Base-by-base conservation (phyloP, 2,329 filamentous ascomycete genomes). In the Lomentospora prolificans region DNA sequence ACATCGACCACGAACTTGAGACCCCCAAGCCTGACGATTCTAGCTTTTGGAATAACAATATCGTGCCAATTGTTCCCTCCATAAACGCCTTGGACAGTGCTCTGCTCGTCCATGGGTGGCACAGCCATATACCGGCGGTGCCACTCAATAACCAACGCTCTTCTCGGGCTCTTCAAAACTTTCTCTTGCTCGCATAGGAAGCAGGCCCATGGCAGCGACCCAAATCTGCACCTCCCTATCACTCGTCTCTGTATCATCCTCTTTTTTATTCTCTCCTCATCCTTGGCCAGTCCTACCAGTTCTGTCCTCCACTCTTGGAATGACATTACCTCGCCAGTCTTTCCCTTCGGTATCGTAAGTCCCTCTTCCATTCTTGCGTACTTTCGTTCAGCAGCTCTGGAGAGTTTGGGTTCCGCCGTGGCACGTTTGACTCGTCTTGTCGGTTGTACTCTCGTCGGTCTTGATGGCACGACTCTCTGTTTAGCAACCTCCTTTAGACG, bases 1-100 rank as follows among this genome's bases (percentile, higher is more conserved):
- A 53, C 25, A 28, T 53, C 51, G 33, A 53, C 51, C 36, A 41
- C 36, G 17, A 53, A 53, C 24, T 36, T 17, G 33, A 53, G 10
- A 10, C 33, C 33, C 12, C 51, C 51, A 7, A 53, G 10, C 19
- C 24, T 44, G 3, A 28, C 24, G 17, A 53, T n/a, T 2, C 46
- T 36, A 19, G n/a, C 7, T n/a, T 44, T 36, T 36, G 51, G 51
- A 7, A 53, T 46, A 7, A 28, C 12, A 22, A 46, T 36, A 10
- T 4, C 27, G 24, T 24, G 17, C 51, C 51, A 53, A 7, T 17
- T 6, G 19, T 9, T 17, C 19, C 24, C 33, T 44, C 51, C 14
- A 27, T 36, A 3, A 46, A n/a, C 19, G 3, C 22, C 3, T 25
- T n/a, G n/a, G n/a, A n/a, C n/a, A n/a, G n/a, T n/a, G n/a, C n/a